Evolutionary conservation across 768 basidiomycete species (phyloP).

Genomic region (Lactarius tabidus): DNA sequence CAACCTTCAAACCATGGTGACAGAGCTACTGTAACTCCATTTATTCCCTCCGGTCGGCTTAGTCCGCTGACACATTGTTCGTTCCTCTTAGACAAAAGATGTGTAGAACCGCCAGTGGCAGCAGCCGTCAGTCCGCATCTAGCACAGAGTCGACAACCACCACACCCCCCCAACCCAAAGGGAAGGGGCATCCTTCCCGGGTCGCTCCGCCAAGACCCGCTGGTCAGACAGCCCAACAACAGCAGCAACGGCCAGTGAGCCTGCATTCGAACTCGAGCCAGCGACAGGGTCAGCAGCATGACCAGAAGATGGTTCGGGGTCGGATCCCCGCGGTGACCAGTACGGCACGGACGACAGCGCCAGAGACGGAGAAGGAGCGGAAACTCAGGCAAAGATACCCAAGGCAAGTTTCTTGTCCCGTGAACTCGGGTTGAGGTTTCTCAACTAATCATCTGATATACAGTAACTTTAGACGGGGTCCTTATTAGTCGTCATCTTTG

Average conservation of each 20-base stretch:
- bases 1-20: neutral
- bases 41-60: neutral
- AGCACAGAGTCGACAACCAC: neutral
- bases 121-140: neutral
- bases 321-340: constrained; percentile 20
- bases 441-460: neutral
- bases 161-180: neutral
- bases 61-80: neutral
- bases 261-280: neutral
- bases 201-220: neutral
- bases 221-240: neutral
- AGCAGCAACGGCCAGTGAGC: neutral
- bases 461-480: constrained; percentile 16
- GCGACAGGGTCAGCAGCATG: neutral
- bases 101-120: neutral
- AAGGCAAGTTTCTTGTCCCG: neutral
- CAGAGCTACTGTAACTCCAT: neutral
- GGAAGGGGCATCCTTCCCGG: neutral
- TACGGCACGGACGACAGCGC: constrained; percentile 15
- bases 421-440: too few relatives aligned
- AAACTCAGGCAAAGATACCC: constrained; percentile 7
- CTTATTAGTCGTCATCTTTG: neutral
- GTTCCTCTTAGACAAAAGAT: neutral
- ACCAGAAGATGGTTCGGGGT: neutral
- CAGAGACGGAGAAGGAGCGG: constrained; percentile 5